Base-by-base conservation (phyloP, 495 filamentous ascomycete species). In the Elaphomyces granulatus region DNA sequence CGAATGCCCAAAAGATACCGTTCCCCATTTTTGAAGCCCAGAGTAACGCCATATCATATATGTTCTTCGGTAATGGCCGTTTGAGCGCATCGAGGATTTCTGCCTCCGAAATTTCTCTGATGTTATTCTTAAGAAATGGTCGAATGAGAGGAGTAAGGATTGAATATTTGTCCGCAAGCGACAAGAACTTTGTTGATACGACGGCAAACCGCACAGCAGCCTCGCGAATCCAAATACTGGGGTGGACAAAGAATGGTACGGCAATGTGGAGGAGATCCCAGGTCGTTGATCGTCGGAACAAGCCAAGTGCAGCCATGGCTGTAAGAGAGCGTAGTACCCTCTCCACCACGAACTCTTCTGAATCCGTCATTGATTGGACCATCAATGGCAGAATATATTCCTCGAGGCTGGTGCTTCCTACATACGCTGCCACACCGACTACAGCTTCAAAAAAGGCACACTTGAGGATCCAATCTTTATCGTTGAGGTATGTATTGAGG, bases 381-480 rank as follows among this genome's bases (percentile, higher is more conserved):
- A 99, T 94, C 9, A 99, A 61, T 1, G 92, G 92, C 30, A 99
- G 68, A 35, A 96, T 93, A 51, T 93, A 99, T 43, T 93, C 88
- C 57, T 99, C 92, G 38, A 96, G 58, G 41, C 80, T 87, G 10
- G 74, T 79, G 36, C 79, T 82, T 4, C 92, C 92, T 30, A 96
- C 68, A 45, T 93, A 95, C 0, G 83, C 75, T 10, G 87, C 83
- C 40, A 99, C 90, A 8, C 87, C 87, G 15, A 95, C 82, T 15
- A 96, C 87, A 0, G 87, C 83, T 45, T 93, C 84, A 46, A 99
- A 94, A 53, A 96, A 96, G 15, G 92, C 86, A 51, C 84, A 94
- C 55, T 94, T 94, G 16, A 99, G 63, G 54, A 84, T 83, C 92
- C 92, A 99, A 52, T 96, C 87, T 39, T 77, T 74, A 49, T 95